Percentiles rank a stretch among this genome's conserved stretches.
Conservation (phyloP, 2,329 filamentous ascomycete genomes). For the Fusarium luffae region DNA sequence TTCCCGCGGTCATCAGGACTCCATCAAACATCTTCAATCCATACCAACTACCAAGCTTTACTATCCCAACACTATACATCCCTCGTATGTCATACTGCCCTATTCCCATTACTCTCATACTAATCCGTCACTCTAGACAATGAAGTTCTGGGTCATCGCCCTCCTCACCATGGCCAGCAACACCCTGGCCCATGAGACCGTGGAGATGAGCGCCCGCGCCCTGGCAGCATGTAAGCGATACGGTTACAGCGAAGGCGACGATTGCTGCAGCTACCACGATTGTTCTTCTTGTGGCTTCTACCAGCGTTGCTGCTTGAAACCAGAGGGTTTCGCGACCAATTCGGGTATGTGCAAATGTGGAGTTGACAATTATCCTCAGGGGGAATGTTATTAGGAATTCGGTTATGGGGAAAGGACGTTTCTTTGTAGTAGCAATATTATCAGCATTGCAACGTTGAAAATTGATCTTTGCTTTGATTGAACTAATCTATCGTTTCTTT, state of each 20-base stretch:
- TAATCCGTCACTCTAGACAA: neutral
- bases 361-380: neutral
- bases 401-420: neutral
- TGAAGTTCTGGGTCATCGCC: neutral
- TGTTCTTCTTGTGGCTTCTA: neutral
- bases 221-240: neutral
- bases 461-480: neutral
- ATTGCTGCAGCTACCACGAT: neutral
- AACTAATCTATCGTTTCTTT: neutral
- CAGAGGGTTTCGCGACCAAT: fast-evolving
- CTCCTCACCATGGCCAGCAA: neutral
- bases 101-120: too few relatives aligned
- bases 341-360: neutral
- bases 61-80: too few relatives aligned
- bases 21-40: too few relatives aligned
- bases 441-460: fast-evolving
- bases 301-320: neutral
- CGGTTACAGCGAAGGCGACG: too few relatives aligned
- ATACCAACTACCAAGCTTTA: neutral
- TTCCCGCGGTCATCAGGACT: too few relatives aligned
- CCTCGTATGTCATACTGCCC: too few relatives aligned
- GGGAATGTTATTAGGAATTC: neutral
- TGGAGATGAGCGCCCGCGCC: neutral
- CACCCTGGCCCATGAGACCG: neutral
- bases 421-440: neutral